Conservation (phyloP, 306 rosid species). For the Quercus rubra region DNA sequence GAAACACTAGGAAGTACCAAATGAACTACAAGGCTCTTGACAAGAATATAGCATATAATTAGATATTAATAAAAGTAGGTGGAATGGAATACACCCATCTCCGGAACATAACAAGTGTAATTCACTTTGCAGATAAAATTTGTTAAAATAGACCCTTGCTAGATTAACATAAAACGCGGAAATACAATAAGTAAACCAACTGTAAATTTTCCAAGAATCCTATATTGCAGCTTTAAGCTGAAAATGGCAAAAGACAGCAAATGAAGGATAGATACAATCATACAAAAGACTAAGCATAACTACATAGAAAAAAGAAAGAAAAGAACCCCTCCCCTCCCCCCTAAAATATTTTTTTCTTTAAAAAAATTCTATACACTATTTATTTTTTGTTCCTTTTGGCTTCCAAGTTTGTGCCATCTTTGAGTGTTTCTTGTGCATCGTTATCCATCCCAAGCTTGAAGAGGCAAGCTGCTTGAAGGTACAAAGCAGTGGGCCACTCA, state of each 20-base stretch:
- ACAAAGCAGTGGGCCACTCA: conserved; percentile 86
- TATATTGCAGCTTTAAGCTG: conserved; percentile 18
- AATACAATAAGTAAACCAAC: conserved; percentile 5
- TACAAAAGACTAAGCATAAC: conserved; percentile 1
- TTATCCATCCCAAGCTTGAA: conserved; percentile 83
- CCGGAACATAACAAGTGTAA: neutral
- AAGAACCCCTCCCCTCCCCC: neutral
- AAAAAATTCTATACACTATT: conserved; percentile 39
- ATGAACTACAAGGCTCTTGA: too few species aligned
- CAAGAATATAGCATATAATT: too few species aligned
- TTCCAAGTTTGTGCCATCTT: conserved; percentile 82
- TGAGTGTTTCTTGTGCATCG: conserved; percentile 92
- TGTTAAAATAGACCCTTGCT: neutral
- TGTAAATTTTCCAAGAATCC: conserved; percentile 20
- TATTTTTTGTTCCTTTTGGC: conserved; percentile 62
- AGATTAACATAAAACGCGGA: neutral
- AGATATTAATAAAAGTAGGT: too few species aligned
- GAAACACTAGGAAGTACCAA: too few species aligned
- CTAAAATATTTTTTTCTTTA: neutral
- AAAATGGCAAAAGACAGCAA: conserved; percentile 16
- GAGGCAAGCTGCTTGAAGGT: conserved; percentile 92
- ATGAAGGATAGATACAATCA: conserved; percentile 25
- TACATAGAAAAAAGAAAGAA: neutral
- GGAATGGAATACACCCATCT: too few species aligned
- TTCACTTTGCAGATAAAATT: neutral